Base-by-base conservation (phyloP, 768 basidiomycete species). In the Peribolospora kevripleyi region DNA sequence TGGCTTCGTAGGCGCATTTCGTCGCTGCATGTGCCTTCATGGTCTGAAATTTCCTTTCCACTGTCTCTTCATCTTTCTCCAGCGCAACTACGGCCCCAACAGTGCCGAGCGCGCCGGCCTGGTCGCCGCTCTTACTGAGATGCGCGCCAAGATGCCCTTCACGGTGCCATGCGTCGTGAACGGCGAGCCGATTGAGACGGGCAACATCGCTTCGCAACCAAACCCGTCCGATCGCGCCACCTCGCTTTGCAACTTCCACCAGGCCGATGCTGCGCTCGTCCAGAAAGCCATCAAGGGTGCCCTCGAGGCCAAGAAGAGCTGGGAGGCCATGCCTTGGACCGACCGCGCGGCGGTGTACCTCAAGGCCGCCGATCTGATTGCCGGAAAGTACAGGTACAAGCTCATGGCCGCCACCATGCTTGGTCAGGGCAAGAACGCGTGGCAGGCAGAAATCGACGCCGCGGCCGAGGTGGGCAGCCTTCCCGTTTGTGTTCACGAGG, bases 391-490 rank as follows among this genome's bases (percentile, higher is more conserved):
- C 67, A 75, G 93, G 60, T 91, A 90, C 72, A 81, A 81, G 70
- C 73, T 98, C 50, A 74, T 95, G 70, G 93, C 93, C 46, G 88
- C 91, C 46, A 97, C 91, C 48, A 93, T 98, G 70, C 74, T 98
- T 50, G 93, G 93, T 11, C 93, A 98, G 70, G 93, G 93, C 46
- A 98, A 98, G 78, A 98, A 95, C 66, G 81, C 75, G 11, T 98
- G 93, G 93, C 93, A 98, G 71, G 93, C 93, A 11, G 93, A 98
- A 74, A 97, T 98, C 59, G 93, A 98, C 67, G 86, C 93, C 54
- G 93, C 88, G 13, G 91, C 93, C 4, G 93, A 98, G 80, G 86
- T 85, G 55, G 47, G 75, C 66, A 25, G 25, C 8, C 56, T 50
- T 40, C n/a, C 36, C 41, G 36, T 13, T 56, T 57, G 46, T 6